Evolutionary conservation across 345 rosid species (phyloP).

Genomic region (Populus alba): DNA sequence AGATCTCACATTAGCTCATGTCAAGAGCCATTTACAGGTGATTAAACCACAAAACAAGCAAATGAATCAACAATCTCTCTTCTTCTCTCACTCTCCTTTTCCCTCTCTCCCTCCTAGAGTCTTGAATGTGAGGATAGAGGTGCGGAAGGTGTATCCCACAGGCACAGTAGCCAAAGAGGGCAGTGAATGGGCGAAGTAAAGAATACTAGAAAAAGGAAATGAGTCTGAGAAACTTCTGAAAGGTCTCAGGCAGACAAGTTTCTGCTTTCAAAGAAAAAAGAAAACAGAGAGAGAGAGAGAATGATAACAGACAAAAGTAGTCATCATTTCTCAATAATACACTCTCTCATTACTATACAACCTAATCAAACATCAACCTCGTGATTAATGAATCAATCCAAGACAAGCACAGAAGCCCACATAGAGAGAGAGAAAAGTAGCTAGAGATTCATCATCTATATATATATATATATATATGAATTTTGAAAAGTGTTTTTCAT

Average conservation of each 20-base stretch:
- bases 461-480: too few relatives aligned
- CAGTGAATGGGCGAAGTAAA: conserved; percentile 37
- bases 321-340: conserved; percentile 80
- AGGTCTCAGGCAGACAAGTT: conserved; percentile 35
- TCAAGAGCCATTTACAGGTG: conserved; percentile 92
- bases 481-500: background rate
- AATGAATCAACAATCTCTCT: background rate
- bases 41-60: conserved; percentile 6
- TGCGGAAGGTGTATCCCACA: conserved; percentile 2
- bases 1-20: conserved; percentile 87
- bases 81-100: background rate
- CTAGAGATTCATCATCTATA: background rate
- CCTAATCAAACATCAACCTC: conserved; percentile 68
- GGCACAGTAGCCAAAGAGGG: conserved; percentile 41
- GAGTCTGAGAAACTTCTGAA: conserved; percentile 46
- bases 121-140: background rate
- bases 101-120: background rate
- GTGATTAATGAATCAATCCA: conserved; percentile 48
- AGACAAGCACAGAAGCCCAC: conserved; percentile 30
- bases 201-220: conserved; percentile 17
- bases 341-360: conserved; percentile 38
- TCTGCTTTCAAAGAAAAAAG: conserved; percentile 30
- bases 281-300: conserved; percentile 19
- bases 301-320: conserved; percentile 47
- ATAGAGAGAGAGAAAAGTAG: background rate